phyloP scores from a whole-genome alignment of 805 yeast species.

The Kuraishia floccosa region DNA sequence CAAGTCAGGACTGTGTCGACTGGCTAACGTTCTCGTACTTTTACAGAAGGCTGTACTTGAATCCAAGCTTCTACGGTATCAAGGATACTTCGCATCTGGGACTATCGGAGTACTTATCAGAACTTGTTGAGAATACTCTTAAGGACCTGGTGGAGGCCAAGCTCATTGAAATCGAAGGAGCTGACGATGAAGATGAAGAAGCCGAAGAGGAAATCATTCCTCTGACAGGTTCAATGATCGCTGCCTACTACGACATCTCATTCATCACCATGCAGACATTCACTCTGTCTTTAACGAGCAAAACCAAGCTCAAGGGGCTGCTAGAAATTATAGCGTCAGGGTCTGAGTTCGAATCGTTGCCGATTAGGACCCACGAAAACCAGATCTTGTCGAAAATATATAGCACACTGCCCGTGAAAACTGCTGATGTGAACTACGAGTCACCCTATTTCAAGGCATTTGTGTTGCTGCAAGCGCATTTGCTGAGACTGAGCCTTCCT shows the following conservation, averaged over 20 bases:
- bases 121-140: conserved; percentile 62
- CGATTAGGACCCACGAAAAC: conserved; percentile 54
- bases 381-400: conserved; percentile 35
- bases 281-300: conserved; percentile 33
- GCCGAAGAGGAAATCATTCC: conserved; percentile 39
- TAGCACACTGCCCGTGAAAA: conserved; percentile 52
- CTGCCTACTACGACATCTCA: conserved; percentile 60
- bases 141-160: conserved; percentile 50
- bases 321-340: conserved; percentile 59
- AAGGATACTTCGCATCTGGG: conserved; percentile 53
- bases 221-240: conserved; percentile 60
- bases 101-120: conserved; percentile 74
- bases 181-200: conserved; percentile 22
- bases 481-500: conserved; percentile 54
- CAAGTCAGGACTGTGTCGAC: conserved; percentile 80
- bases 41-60: conserved; percentile 67
- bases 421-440: conserved; percentile 20
- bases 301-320: conserved; percentile 47
- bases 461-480: conserved; percentile 69
- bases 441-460: conserved; percentile 63
- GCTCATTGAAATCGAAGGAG: conserved; percentile 46
- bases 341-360: conserved; percentile 56
- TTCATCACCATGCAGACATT: conserved; percentile 59
- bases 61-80: conserved; percentile 87
- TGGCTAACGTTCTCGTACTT: conserved; percentile 82